These are phyloP conservation scores for Schizonepeta tenuifolia DNA, from an alignment of 257 asterid genomes.

Conservation along the genomic window DNA sequence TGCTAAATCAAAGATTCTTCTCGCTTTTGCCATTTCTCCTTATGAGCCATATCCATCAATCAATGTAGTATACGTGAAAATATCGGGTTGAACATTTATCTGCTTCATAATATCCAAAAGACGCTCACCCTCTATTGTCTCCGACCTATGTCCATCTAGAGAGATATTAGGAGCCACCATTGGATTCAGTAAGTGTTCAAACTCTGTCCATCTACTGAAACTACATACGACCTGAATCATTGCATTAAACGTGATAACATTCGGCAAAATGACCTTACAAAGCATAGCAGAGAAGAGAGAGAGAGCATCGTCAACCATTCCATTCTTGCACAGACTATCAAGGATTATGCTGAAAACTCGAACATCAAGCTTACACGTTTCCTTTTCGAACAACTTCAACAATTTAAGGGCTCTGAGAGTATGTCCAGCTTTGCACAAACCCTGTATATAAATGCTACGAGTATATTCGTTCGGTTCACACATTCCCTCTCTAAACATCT, in stretches of 20 bases:
- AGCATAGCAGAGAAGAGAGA: not conserved
- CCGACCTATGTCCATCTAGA: not conserved
- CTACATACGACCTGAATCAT: not conserved
- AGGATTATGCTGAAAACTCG: too few relatives aligned
- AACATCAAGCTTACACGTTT: too few relatives aligned
- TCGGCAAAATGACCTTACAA: not conserved
- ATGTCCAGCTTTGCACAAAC: too few relatives aligned
- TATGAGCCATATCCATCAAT: not conserved
- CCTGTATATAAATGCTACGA: too few relatives aligned
- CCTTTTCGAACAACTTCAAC: too few relatives aligned
- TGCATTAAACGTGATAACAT: not conserved
- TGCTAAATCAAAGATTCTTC: not conserved
- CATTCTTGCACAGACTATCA: not conserved
- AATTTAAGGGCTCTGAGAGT: too few relatives aligned
- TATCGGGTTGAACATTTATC: not conserved
- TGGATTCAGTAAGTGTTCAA: too few relatives aligned
- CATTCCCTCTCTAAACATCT: too few relatives aligned
- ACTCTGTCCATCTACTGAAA: not conserved
- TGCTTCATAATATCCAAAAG: not conserved
- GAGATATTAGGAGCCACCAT: not conserved
- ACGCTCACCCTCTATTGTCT: not conserved
- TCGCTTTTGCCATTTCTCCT: not conserved
- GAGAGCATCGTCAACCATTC: not conserved
- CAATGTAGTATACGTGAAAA: not conserved
- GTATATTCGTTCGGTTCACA: too few relatives aligned